These are phyloP conservation scores for Mangifera indica DNA, from an alignment of 345 rosid species.

Conservation along the genomic window DNA sequence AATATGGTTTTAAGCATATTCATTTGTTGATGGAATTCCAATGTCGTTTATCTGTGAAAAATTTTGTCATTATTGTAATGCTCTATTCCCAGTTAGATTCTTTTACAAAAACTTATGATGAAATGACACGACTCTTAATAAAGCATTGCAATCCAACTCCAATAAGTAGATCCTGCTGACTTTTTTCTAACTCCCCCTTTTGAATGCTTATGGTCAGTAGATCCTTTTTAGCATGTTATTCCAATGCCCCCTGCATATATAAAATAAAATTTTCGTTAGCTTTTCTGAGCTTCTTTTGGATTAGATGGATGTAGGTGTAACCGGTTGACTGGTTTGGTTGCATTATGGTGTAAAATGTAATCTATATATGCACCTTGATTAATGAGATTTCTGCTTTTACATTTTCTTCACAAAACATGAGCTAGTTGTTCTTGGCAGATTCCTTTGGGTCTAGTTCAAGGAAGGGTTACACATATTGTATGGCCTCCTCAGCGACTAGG, in stretches of 20 bases:
- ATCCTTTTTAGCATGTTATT: background rate
- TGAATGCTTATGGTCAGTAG: background rate
- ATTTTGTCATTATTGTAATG: no score
- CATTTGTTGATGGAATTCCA: no score
- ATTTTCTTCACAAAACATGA: conserved; percentile 1
- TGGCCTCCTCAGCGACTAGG: conserved; percentile 83
- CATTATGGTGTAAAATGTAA: background rate
- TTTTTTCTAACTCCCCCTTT: no score
- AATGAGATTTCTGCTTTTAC: background rate
- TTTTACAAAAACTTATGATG: no score
- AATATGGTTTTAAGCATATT: no score
- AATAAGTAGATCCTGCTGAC: no score
- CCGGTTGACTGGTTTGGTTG: background rate
- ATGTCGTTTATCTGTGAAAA: no score
- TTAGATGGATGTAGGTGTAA: background rate
- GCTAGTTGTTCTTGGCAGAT: conserved; percentile 44
- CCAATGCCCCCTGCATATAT: background rate
- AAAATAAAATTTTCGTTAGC: background rate
- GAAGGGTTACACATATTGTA: conserved; percentile 62
- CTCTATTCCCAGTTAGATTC: no score
- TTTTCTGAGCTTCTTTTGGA: background rate
- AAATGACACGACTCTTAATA: no score
- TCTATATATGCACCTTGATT: background rate
- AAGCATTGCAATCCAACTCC: no score
- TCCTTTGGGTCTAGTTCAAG: conserved; percentile 74